phyloP scores from a whole-genome alignment of 352 stramenopile genomes.

The Pythium dissimile region DNA sequence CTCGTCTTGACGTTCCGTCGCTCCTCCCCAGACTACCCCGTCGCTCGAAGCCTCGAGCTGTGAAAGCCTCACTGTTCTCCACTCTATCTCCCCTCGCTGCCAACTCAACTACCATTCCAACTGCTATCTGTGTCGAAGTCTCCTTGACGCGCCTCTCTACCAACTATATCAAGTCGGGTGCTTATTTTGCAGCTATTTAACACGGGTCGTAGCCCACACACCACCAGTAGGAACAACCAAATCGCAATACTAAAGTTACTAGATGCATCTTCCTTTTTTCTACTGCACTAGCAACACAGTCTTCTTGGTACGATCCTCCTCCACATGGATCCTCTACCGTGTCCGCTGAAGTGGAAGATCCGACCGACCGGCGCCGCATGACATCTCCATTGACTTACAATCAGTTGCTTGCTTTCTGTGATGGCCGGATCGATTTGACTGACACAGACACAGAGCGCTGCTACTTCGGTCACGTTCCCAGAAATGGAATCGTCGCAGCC shows the following conservation, averaged over 20 bases:
- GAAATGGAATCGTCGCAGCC: not conserved
- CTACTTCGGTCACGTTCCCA: not conserved
- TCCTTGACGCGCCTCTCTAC: not conserved
- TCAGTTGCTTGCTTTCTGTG: no score
- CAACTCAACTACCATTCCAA: not conserved
- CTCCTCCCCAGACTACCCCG: slow-evolving; percentile 21
- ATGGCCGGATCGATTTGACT: no score
- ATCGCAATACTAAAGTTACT: slow-evolving; percentile 3
- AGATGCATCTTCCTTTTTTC: not conserved
- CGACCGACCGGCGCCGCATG: no score
- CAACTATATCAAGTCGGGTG: not conserved
- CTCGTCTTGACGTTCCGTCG: slow-evolving; percentile 68
- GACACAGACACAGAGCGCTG: not conserved
- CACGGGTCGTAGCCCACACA: not conserved
- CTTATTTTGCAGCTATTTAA: slow-evolving; percentile 14
- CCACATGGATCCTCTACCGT: no score
- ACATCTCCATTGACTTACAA: no score
- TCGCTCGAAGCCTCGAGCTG: slow-evolving; percentile 43
- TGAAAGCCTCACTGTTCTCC: slow-evolving; percentile 19
- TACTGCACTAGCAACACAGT: no score
- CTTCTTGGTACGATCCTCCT: no score
- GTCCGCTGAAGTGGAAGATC: no score
- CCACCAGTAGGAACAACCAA: not conserved
- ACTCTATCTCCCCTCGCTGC: not conserved
- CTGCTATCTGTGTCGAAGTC: slow-evolving; percentile 5